Evolutionary conservation across 1,284 basidiomycete species (phyloP).

Genomic region (Dichomitus squalens): DNA sequence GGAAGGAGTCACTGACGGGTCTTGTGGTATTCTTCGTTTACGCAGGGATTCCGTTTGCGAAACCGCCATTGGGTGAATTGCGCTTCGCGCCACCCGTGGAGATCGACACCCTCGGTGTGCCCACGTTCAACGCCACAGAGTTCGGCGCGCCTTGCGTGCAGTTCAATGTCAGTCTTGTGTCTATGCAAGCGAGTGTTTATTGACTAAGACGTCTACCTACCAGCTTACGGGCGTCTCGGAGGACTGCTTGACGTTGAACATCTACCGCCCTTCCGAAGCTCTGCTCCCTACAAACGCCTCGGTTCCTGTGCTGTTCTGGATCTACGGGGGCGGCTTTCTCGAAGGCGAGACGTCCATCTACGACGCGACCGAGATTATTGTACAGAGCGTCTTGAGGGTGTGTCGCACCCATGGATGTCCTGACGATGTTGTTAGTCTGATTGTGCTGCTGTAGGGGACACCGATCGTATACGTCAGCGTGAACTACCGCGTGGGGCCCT

Average conservation of each 20-base stretch:
- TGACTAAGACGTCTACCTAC: not conserved
- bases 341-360: slow-evolving; percentile 29
- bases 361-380: slow-evolving; percentile 47
- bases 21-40: not conserved
- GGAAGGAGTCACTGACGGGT: not conserved
- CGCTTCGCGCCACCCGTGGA: slow-evolving; percentile 28
- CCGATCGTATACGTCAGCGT: slow-evolving; percentile 59
- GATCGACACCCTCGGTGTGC: slow-evolving; percentile 5
- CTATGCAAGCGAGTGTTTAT: not conserved
- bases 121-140: slow-evolving; percentile 22
- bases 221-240: slow-evolving; percentile 28
- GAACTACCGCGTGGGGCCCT: slow-evolving; percentile 55
- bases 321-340: slow-evolving; percentile 31
- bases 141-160: slow-evolving; percentile 27
- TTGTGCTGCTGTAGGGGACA: slow-evolving; percentile 39
- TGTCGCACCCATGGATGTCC: slow-evolving; percentile 19
- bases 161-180: slow-evolving; percentile 9
- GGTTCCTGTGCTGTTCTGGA: slow-evolving; percentile 43
- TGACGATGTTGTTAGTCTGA: not conserved
- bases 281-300: not conserved
- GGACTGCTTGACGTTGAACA: slow-evolving; percentile 51
- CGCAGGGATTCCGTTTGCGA: slow-evolving; percentile 35
- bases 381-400: slow-evolving; percentile 47
- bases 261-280: slow-evolving; percentile 43
- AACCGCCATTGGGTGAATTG: slow-evolving; percentile 28